Base-by-base conservation (phyloP, 148 eudicot genomes). In the Rhododendron ovatum region DNA sequence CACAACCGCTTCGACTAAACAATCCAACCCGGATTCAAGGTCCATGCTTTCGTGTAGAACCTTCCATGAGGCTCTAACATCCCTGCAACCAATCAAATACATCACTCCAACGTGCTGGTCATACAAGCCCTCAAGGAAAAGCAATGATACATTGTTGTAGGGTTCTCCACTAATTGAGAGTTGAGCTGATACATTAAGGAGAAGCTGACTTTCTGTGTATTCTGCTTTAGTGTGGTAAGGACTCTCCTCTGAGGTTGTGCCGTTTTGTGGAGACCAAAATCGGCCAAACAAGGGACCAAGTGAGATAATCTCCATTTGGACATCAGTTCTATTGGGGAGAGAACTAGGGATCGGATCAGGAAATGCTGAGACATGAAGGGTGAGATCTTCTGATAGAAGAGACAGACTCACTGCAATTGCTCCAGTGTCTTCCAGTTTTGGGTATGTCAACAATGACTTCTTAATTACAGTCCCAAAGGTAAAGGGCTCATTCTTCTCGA, bases 61-160 rank as follows among this genome's bases (percentile, higher is more conserved):
- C 82, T 88, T 91, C 95, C 95, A 95, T 50, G 96, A 89, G 17
- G 95, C 93, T 51, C 95, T 88, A 33, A 93, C 95, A 86, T 96
- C 98, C 78, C 98, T 86, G 85, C 99, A 96, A 26, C 98, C 99
- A 78, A 95, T 90, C 65, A 95, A 50, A 87, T 93, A 95, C 99
- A 95, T 93, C 83, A 91, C 95, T 24, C 99, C 98, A 41, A 90
- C 93, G 86, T 84, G 94, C 55, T 91, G 92, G 87, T 94, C 91
- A 80, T 96, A 96, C 20, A 96, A 88, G 48, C 99, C 99, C 91
- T 96, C 99, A 11, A 95, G 89, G 83, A 88, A 94, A n/a, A 96
- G 86, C 63, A 73, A 50, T 50, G 98, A 91, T 86, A 95, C 77
- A 81, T 94, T 92, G 53, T 47, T 84, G 69, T 88, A 86, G 75